These are phyloP conservation scores for Bauhinia variegata DNA, from an alignment of 306 rosid species.

Conservation along the genomic window DNA sequence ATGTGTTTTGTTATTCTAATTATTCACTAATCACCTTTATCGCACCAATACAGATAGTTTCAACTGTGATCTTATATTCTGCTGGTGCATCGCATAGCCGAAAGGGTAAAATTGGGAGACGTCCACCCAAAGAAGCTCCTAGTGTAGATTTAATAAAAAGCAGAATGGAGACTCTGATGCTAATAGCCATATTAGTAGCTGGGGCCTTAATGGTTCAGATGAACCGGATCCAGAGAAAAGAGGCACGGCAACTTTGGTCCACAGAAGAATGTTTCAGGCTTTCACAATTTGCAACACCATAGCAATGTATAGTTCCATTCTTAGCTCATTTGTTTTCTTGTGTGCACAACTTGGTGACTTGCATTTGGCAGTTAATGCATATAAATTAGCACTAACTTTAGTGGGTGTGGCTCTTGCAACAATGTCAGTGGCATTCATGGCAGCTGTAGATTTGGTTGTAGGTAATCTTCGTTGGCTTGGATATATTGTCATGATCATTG, in stretches of 20 bases:
- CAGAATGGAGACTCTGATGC: constrained; percentile 11
- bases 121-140: neutral
- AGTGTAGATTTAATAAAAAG: neutral
- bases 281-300: neutral
- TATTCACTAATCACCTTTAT: no score
- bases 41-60: neutral
- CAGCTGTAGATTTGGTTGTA: no score
- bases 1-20: no score
- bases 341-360: neutral
- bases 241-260: neutral
- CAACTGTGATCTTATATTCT: neutral
- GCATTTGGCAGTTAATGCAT: rapidly evolving
- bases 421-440: no score
- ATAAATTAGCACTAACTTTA: neutral
- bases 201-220: neutral
- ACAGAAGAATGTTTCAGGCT: neutral
- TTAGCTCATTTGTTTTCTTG: neutral
- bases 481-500: no score
- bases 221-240: neutral
- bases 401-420: no score
- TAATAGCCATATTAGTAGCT: constrained; percentile 15
- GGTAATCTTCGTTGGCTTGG: no score
- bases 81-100: neutral
- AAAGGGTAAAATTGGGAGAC: no score
- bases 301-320: neutral